phyloP scores from a whole-genome alignment of 78 protist species.

The Dictyostelium discoideum region DNA sequence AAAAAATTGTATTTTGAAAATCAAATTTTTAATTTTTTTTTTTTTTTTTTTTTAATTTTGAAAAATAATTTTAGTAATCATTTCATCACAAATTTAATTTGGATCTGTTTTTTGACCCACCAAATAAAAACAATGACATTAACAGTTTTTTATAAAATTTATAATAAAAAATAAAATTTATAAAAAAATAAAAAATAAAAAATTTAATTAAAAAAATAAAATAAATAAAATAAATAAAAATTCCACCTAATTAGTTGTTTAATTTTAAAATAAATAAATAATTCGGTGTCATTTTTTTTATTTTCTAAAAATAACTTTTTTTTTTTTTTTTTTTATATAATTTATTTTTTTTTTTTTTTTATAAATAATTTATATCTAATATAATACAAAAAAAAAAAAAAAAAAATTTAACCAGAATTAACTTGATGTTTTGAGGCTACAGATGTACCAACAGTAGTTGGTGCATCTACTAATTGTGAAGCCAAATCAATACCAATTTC shows the following conservation, averaged over 20 bases:
- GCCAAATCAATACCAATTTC: constrained; percentile 92
- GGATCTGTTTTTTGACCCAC: not conserved
- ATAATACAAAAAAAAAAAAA: not conserved
- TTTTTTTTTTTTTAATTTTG: not conserved
- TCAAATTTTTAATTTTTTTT: no score
- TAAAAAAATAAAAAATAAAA: no score
- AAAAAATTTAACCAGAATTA: not conserved
- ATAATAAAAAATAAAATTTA: not conserved
- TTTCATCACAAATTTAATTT: not conserved
- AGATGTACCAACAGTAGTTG: constrained; percentile 37
- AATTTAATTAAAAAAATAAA: no score
- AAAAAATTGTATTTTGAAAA: no score
- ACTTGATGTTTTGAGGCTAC: constrained; percentile 62
- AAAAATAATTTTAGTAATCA: not conserved
- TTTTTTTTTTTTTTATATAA: not conserved
- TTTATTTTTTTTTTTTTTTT: not conserved
- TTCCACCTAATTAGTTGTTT: no score
- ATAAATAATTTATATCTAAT: not conserved
- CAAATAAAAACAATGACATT: not conserved
- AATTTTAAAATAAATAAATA: no score
- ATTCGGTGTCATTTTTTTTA: not conserved
- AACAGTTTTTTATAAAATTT: not conserved
- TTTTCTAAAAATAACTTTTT: no score
- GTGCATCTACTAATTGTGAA: constrained; percentile 59
- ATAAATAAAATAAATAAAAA: no score